Conservation (phyloP, 1,284 basidiomycete species). For the Trametes sp. region DNA sequence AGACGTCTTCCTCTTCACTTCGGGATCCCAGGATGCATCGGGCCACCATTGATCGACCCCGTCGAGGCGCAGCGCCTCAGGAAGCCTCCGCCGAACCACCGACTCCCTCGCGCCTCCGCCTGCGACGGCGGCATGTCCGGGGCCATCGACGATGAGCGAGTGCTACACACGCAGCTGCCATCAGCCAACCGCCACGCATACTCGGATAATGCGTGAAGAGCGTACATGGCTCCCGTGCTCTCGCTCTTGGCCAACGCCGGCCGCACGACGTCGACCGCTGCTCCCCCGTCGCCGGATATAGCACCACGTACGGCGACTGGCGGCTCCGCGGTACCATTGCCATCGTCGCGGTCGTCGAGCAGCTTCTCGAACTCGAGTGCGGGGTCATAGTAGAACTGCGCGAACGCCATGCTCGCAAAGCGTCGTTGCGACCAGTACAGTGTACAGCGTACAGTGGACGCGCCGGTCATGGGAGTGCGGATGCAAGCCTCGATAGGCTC, state of each 20-base stretch:
- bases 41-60: conserved; percentile 14
- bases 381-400: conserved; percentile 33
- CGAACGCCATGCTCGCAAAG: conserved; percentile 33
- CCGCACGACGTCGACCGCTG: too few relatives aligned
- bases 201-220: background rate
- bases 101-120: background rate
- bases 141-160: conserved; percentile 6
- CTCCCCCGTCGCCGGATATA: too few relatives aligned
- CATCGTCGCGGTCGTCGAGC: conserved; percentile 22
- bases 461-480: conserved; percentile 7
- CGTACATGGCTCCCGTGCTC: conserved; percentile 1
- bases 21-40: conserved; percentile 11
- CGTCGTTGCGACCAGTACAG: too few relatives aligned
- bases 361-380: conserved; percentile 31
- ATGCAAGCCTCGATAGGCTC: background rate
- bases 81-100: conserved; percentile 16
- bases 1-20: conserved; percentile 6
- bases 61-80: conserved; percentile 15
- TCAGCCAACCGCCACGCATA: background rate
- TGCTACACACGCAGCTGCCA: background rate
- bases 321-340: background rate
- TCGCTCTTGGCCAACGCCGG: background rate
- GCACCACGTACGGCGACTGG: too few relatives aligned
- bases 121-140: background rate
- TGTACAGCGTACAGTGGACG: background rate